These are phyloP conservation scores for Rubus parviflorus DNA, from an alignment of 306 rosid species.

Conservation along the genomic window DNA sequence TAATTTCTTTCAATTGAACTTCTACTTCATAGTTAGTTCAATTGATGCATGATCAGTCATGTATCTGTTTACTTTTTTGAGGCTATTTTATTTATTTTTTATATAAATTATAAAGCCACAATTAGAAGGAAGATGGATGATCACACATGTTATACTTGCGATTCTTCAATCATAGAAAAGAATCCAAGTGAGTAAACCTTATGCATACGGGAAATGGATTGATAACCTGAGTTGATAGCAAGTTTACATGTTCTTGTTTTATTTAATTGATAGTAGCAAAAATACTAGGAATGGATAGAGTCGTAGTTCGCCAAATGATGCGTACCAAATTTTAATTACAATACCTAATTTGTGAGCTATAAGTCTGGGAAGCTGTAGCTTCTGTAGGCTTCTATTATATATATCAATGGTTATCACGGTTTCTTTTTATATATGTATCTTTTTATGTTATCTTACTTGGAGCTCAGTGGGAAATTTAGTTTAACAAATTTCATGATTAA, in stretches of 20 bases:
- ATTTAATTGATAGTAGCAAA: background rate
- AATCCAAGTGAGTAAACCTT: background rate
- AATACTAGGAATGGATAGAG: background rate
- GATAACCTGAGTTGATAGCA: background rate
- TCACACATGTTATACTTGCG: background rate
- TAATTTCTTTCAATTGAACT: background rate
- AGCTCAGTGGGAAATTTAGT: background rate
- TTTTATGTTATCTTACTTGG: background rate
- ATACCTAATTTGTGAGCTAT: background rate
- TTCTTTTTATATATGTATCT: background rate
- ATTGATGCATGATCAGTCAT: background rate
- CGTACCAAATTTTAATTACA: background rate
- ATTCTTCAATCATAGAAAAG: background rate
- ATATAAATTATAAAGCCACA: background rate
- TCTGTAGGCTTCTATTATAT: background rate
- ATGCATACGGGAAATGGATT: background rate
- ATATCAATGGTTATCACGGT: background rate
- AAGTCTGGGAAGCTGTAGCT: background rate
- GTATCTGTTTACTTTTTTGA: background rate
- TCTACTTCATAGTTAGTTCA: background rate
- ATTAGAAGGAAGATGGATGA: background rate
- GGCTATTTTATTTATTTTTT: background rate
- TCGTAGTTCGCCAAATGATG: background rate
- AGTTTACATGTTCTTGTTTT: background rate
- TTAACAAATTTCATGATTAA: too few relatives aligned